Evolutionary conservation across 2,329 filamentous ascomycete species (phyloP).

Genomic region (Trichoderma breve): DNA sequence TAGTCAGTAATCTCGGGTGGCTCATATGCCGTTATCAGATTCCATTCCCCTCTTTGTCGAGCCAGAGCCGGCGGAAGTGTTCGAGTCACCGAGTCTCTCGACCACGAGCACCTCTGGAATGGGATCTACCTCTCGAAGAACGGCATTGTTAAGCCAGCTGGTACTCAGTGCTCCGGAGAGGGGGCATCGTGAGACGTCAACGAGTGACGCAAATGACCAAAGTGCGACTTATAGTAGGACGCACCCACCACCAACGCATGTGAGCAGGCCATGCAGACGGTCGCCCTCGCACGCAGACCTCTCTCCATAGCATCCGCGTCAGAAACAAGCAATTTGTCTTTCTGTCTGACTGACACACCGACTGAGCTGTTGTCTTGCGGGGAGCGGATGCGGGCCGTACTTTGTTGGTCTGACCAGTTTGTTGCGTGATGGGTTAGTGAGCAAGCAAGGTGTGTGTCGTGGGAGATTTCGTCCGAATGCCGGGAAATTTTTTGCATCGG

Average conservation of each 20-base stretch:
- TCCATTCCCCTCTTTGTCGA: background rate
- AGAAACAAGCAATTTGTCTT: background rate
- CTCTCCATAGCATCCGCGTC: background rate
- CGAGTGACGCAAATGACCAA: slow-evolving; percentile 13
- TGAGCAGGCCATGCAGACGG: slow-evolving; percentile 9
- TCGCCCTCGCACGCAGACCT: background rate
- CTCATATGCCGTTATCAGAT: background rate
- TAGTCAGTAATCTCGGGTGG: background rate
- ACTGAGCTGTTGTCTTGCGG: background rate
- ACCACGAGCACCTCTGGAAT: background rate
- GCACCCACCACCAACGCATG: slow-evolving; percentile 9
- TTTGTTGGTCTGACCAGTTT: slow-evolving; percentile 10
- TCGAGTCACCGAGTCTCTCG: background rate
- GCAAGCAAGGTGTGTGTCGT: slow-evolving; percentile 13
- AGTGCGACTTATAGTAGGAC: background rate
- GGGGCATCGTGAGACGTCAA: slow-evolving; percentile 12
- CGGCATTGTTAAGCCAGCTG: background rate
- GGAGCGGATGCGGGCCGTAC: slow-evolving; percentile 11
- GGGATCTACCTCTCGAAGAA: background rate
- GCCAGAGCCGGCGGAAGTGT: background rate
- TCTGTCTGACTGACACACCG: background rate
- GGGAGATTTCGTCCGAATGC: slow-evolving; percentile 13
- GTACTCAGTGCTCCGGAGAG: background rate
- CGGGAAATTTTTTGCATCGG: slow-evolving; percentile 19
- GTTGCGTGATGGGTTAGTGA: slow-evolving; percentile 10